These are phyloP conservation scores for Sordariomycetes sp. DNA, from an alignment of 2,329 filamentous ascomycete genomes.

Conservation along the genomic window DNA sequence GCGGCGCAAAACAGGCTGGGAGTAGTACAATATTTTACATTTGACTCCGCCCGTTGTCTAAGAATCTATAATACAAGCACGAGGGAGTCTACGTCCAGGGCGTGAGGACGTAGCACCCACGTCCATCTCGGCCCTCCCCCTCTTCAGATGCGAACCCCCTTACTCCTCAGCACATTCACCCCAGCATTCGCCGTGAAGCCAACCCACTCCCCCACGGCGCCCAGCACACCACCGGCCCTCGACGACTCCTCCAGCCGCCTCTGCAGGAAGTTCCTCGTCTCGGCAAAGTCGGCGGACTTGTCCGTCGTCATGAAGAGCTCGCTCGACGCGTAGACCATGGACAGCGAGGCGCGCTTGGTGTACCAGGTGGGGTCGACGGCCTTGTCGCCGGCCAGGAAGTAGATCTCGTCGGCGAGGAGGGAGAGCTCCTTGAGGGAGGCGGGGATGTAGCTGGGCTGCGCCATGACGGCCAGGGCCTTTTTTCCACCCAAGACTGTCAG, in stretches of 20 bases:
- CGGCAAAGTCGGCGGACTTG: constrained; percentile 56
- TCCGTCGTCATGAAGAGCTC: constrained; percentile 96
- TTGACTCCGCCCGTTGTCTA: not conserved
- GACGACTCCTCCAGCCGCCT: constrained; percentile 62
- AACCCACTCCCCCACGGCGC: constrained; percentile 63
- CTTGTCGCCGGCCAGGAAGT: constrained; percentile 72
- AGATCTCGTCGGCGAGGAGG: constrained; percentile 81
- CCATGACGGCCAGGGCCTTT: constrained; percentile 83
- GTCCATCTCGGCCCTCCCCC: not conserved
- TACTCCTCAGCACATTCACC: constrained; percentile 78
- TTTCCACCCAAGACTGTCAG: not conserved
- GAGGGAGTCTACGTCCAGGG: not conserved
- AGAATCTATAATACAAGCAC: not conserved
- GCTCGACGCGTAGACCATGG: constrained; percentile 54
- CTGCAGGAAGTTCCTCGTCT: constrained; percentile 72
- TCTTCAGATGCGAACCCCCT: constrained; percentile 61
- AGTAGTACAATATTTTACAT: not conserved
- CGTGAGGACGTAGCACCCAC: not conserved
- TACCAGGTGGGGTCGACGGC: constrained; percentile 87
- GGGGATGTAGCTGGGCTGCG: constrained; percentile 68
- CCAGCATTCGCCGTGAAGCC: constrained; percentile 69
- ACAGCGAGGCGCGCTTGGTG: constrained; percentile 45
- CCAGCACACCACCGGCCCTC: constrained; percentile 49
- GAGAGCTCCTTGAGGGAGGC: constrained; percentile 70
- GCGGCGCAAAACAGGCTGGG: not conserved